Percentiles rank a stretch among this genome's conserved stretches.
These are phyloP conservation scores for Cornus suecica DNA, from an alignment of 148 eudicot species.

Conservation along the genomic window DNA sequence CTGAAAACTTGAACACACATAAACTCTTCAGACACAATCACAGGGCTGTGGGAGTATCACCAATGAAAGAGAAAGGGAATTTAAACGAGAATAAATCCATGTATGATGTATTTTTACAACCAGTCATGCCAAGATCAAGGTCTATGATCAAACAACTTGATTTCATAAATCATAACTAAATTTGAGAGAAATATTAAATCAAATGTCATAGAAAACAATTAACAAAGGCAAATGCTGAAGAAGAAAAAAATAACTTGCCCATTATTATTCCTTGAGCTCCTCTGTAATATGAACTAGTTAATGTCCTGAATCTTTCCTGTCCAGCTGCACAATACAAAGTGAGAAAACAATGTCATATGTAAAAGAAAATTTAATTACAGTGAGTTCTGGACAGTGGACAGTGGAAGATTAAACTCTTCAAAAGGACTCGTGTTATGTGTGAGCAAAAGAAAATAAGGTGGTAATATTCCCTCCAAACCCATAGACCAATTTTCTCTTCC, in stretches of 20 bases:
- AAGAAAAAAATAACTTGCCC: conserved; percentile 45
- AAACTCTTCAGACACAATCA: not conserved
- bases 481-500: not conserved
- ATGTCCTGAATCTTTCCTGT: conserved; percentile 92
- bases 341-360: not conserved
- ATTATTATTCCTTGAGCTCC: conserved; percentile 97
- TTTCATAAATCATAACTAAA: not conserved
- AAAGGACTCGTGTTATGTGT: not conserved
- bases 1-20: not conserved
- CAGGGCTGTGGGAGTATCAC: too few species aligned
- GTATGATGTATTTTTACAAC: not conserved
- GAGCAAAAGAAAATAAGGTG: not conserved
- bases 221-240: not conserved
- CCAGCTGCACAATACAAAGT: conserved; percentile 61
- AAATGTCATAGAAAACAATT: not conserved
- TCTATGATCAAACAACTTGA: not conserved
- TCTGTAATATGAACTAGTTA: conserved; percentile 91
- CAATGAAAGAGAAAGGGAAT: too few species aligned
- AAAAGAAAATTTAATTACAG: not conserved
- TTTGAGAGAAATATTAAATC: not conserved
- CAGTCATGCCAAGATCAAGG: not conserved
- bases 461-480: not conserved
- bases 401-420: not conserved
- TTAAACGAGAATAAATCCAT: not conserved
- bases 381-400: not conserved